Conservation (phyloP, 1,284 basidiomycete genomes). For the Moesziomyces sp. region DNA sequence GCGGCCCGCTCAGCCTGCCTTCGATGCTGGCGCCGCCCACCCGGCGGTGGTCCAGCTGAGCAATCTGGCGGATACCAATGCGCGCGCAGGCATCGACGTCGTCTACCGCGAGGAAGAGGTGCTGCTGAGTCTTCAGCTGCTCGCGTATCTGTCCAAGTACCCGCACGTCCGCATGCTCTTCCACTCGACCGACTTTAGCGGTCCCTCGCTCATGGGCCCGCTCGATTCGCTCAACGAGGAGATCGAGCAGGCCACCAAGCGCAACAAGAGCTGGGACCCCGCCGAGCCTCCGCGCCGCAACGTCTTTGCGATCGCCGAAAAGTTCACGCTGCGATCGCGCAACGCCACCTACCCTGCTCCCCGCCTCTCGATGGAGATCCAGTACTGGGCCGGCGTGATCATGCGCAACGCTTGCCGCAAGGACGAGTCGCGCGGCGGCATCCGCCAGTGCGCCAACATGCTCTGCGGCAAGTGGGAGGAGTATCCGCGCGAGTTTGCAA, state of each 20-base stretch:
- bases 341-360: constrained; percentile 69
- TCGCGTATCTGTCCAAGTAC: constrained; percentile 97
- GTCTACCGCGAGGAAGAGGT: constrained; percentile 93
- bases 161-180: constrained; percentile 97
- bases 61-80: constrained; percentile 35
- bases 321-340: constrained; percentile 91
- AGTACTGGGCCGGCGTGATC: constrained; percentile 99
- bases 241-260: constrained; percentile 30
- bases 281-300: constrained; percentile 67
- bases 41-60: constrained; percentile 39
- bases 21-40: constrained; percentile 24
- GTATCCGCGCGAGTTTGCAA: constrained; percentile 94
- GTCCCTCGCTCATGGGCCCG: constrained; percentile 48
- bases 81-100: constrained; percentile 46
- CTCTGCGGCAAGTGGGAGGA: constrained; percentile 91
- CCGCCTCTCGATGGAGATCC: constrained; percentile 88
- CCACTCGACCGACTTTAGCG: constrained; percentile 71
- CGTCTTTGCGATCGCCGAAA: constrained; percentile 91
- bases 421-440: constrained; percentile 88
- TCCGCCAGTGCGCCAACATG: constrained; percentile 95
- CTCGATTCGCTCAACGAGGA: constrained; percentile 51
- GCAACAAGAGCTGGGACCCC: constrained; percentile 59
- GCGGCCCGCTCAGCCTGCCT: constrained; percentile 12
- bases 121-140: constrained; percentile 85
- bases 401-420: constrained; percentile 99